A percentile compares a stretch with the other conserved stretches of the same genome.
These are phyloP conservation scores for Fraxinus sp. DNA, from an alignment of 305 asterid species.

Conservation along the genomic window DNA sequence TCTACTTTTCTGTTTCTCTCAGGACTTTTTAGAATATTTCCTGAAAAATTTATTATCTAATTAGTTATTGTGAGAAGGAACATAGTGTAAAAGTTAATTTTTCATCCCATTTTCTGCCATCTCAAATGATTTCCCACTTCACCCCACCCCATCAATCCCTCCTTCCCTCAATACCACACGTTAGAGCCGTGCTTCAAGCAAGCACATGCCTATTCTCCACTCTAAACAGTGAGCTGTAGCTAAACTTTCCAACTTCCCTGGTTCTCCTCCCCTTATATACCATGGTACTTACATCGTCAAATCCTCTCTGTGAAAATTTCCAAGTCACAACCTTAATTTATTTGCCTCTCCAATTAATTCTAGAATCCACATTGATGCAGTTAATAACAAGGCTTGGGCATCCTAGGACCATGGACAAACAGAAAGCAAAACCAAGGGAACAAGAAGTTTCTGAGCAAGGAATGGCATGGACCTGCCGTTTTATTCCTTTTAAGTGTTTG, in stretches of 20 bases:
- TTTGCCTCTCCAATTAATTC: not conserved
- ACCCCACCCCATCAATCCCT: not conserved
- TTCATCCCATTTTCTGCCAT: not conserved
- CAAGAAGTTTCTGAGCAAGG: not conserved
- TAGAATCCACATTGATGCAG: not conserved
- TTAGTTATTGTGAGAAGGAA: not conserved
- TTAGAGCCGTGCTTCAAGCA: not conserved
- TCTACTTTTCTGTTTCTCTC: not conserved
- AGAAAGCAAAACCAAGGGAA: not conserved
- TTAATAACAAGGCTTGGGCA: not conserved
- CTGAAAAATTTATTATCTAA: not conserved
- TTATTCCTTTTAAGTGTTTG: not conserved
- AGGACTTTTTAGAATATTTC: not conserved
- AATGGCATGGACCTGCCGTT: not conserved
- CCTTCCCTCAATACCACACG: not conserved
- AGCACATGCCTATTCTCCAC: not conserved
- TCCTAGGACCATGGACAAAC: not conserved
- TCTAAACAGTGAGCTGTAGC: not conserved
- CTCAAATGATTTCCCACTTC: not conserved
- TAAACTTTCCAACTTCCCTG: not conserved
- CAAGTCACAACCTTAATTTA: not conserved
- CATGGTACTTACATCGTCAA: not conserved
- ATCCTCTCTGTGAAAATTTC: not conserved
- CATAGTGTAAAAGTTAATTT: not conserved
- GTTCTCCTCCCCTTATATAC: not conserved